A percentile compares a stretch with the other conserved stretches of the same genome.
Conservation (phyloP, 495 filamentous ascomycete species). For the Trichoderma reesei region DNA sequence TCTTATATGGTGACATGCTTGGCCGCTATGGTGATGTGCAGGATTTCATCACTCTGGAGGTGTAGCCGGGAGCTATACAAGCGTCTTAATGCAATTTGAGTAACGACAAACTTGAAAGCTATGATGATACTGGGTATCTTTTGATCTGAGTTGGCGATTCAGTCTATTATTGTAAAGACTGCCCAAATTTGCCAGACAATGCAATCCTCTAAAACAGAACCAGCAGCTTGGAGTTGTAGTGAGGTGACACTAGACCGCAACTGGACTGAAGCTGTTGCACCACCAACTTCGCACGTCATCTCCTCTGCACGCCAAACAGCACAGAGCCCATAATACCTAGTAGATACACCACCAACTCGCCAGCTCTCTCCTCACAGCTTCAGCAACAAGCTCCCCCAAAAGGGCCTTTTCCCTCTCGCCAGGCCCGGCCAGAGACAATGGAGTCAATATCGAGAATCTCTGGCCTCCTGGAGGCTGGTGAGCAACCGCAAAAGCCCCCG, state of each 20-base stretch:
- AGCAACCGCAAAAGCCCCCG: constrained; percentile 15
- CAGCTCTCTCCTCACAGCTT: not conserved
- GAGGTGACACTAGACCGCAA: not conserved
- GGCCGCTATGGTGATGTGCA: too few relatives aligned
- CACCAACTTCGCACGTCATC: not conserved
- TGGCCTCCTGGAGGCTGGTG: constrained; percentile 85
- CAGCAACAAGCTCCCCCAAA: not conserved
- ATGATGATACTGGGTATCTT: too few relatives aligned
- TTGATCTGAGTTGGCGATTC: too few relatives aligned
- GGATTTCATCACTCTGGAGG: too few relatives aligned
- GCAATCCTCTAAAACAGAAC: too few relatives aligned
- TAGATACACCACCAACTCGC: not conserved
- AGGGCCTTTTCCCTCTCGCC: not conserved
- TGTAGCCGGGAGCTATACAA: too few relatives aligned
- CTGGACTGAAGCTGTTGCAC: constrained; percentile 13
- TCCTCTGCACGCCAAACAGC: not conserved
- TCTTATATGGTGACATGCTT: not conserved
- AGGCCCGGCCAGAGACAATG: constrained; percentile 34
- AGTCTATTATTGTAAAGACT: too few relatives aligned
- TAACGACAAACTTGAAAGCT: too few relatives aligned
- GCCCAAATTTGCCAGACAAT: too few relatives aligned
- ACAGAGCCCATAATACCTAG: not conserved
- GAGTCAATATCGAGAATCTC: constrained; percentile 96
- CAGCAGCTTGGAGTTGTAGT: not conserved
- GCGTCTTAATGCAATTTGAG: too few relatives aligned